Evolutionary conservation across 2,329 filamentous ascomycete species (phyloP), one percentile per base, ranked within the genome.

Genomic region (Sclerotinia subarctica): DNA sequence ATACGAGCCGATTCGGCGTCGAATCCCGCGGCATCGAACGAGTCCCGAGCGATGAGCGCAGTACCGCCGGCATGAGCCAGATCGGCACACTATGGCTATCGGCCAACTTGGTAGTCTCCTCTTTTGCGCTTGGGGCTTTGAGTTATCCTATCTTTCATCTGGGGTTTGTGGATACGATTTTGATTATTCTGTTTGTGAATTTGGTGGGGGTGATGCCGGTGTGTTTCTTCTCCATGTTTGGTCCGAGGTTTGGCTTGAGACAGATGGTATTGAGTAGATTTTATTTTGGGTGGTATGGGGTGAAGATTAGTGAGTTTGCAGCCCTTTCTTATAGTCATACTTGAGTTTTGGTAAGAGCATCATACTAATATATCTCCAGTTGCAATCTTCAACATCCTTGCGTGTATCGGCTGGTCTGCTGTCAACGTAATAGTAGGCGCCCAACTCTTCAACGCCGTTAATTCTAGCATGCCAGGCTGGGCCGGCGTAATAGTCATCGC

Each of bases 181-280:
- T 94, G 57, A 85, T 88, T 44, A 88, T 91, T 69, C 78, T 94
- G 64, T 91, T 93, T 79, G 86, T 94, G 81, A 94, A 93, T 74
- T 76, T 92, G 5, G 80, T 94, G 13, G 90, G 89, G n/a, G 84
- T 90, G 60, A 75, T 88, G 60, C 89, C 90, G 0, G 90, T 92
- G 21, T 90, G 86, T 75, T 92, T 89, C 79, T 93, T 93, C 81
- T 90, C 89, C 2, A 91, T 87, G 24, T 92, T 93, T 75, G 91
- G 91, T 3, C 88, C 91, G 3, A 80, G 81, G 11, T 93, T 92
- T 72, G 91, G 91, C 5, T 82, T 93, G 71, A 86, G 91, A 66
- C 91, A 93, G 76, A 93, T 94, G 88, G 89, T 93, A 1, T 82
- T 94, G n/a, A 88, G 89, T 15, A 83, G 91, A 47, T 93, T 90